phyloP scores from a whole-genome alignment of 768 basidiomycete genomes.

The Suillus brevipes region DNA sequence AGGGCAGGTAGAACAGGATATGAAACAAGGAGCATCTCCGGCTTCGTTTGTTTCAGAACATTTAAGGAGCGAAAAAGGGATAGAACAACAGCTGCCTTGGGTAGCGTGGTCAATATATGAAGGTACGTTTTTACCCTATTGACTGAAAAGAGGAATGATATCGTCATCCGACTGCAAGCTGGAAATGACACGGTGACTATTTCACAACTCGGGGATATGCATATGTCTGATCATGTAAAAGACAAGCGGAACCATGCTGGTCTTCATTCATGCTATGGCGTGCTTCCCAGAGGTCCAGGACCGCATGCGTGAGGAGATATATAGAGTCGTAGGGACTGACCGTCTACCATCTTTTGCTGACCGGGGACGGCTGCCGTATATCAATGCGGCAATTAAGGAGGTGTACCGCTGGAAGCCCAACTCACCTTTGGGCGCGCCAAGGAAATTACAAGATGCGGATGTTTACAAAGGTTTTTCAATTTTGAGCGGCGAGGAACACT shows the following conservation, averaged over 20 bases:
- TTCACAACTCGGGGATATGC: not conserved
- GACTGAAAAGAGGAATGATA: not conserved
- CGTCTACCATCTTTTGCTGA: slow-evolving; percentile 43
- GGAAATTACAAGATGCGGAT: slow-evolving; percentile 15
- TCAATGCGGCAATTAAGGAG: slow-evolving; percentile 32
- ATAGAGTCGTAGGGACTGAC: slow-evolving; percentile 39
- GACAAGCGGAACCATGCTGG: slow-evolving; percentile 7
- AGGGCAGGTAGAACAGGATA: slow-evolving; percentile 10
- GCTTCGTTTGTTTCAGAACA: slow-evolving; percentile 10
- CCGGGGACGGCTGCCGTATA: slow-evolving; percentile 43
- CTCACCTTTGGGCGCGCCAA: slow-evolving; percentile 13
- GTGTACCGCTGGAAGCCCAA: slow-evolving; percentile 21
- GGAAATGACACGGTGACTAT: slow-evolving; percentile 7
- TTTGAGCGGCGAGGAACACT: not conserved
- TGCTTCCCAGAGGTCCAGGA: slow-evolving; percentile 6
- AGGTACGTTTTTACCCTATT: slow-evolving; percentile 3
- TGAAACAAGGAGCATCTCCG: not conserved
- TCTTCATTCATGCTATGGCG: slow-evolving; percentile 11
- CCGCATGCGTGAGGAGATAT: slow-evolving; percentile 38
- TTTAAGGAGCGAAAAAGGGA: not conserved
- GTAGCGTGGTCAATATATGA: slow-evolving; percentile 11
- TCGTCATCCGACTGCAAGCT: not conserved
- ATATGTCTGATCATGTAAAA: not conserved
- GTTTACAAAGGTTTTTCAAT: slow-evolving; percentile 7
- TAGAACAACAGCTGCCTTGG: slow-evolving; percentile 6